Base-by-base conservation (phyloP, 805 yeast genomes). In the Hanseniaspora pseudoguilliermondii region DNA sequence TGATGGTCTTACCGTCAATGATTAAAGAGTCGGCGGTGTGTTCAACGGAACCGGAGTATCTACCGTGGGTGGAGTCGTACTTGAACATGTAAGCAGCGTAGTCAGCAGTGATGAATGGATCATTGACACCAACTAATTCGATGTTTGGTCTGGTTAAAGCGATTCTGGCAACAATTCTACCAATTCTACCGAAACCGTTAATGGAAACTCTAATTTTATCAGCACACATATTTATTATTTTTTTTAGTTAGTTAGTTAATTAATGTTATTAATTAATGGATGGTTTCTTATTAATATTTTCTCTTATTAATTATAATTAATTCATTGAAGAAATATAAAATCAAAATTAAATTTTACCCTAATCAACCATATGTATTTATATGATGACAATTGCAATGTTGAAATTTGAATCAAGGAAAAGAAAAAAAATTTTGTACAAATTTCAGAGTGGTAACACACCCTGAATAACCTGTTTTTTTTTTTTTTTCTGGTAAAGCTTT, bases 61-160 rank as follows among this genome's bases (percentile, higher is more conserved):
- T 71, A 68, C 85, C 84, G 73, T 81, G 86, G 58, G 84, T 81
- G 60, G 85, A 80, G 68, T 81, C 86, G 73, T 81, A 81, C 74
- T 81, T 81, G 80, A 81, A 81, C 83, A 80, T 78, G 77, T 81
- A 81, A 58, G 84, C 78, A 64, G 86, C 85, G 69, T 81, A 81
- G 62, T 80, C 85, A 59, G 80, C 74, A 59, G 79, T 76, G 70
- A 81, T 80, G 74, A 80, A 80, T 49, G 86, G 86, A 71, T 81
- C 84, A 68, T 81, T 81, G 75, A 81, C 69, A 61, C 84, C 85
- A 59, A 81, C 83, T 61, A 81, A 80, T 60, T 77, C 74, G 66
- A 80, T 73, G 62, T 67, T 67, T 61, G 68, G 66, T 77, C 83
- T 78, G 57, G 67, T 44, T 63, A 79, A 70, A 61, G 83, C 83